These are phyloP conservation scores for Aspergillus incahuasiensis DNA, from an alignment of 495 filamentous ascomycete genomes.

Conservation along the genomic window DNA sequence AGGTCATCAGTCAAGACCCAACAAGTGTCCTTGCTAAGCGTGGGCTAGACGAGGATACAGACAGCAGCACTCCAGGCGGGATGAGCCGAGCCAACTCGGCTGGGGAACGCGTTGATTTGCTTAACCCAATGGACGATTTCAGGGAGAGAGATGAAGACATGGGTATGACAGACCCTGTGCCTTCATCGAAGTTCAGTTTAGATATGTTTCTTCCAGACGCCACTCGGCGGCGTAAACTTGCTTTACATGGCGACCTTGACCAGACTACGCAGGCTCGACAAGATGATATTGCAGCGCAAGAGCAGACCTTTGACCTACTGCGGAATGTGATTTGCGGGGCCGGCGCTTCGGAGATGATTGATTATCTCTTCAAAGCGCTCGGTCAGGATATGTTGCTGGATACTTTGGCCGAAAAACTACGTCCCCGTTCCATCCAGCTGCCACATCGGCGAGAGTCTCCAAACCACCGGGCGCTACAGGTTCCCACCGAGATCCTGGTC, in stretches of 20 bases:
- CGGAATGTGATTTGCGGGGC: slow-evolving; percentile 78
- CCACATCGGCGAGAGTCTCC: slow-evolving; percentile 34
- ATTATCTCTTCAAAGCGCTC: slow-evolving; percentile 70
- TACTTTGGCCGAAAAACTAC: slow-evolving; percentile 68
- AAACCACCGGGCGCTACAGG: slow-evolving; percentile 25
- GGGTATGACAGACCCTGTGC: slow-evolving; percentile 53
- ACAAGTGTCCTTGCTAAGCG: slow-evolving; percentile 28
- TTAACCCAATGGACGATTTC: slow-evolving; percentile 55
- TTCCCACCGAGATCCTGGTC: slow-evolving; percentile 69
- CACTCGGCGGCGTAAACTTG: slow-evolving; percentile 41
- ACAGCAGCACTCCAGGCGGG: slow-evolving; percentile 33
- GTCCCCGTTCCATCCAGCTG: slow-evolving; percentile 45
- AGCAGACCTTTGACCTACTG: slow-evolving; percentile 82
- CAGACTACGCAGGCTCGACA: slow-evolving; percentile 53
- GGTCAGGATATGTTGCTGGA: slow-evolving; percentile 71
- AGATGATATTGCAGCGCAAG: slow-evolving; percentile 81
- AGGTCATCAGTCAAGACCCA: slow-evolving; percentile 56
- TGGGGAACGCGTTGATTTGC: slow-evolving; percentile 59
- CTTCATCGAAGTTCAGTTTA: slow-evolving; percentile 38
- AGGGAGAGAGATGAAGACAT: slow-evolving; percentile 63
- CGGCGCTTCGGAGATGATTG: slow-evolving; percentile 71
- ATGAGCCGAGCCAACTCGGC: slow-evolving; percentile 63
- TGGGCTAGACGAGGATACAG: slow-evolving; percentile 36
- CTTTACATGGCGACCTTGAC: slow-evolving; percentile 45
- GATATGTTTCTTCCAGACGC: slow-evolving; percentile 40